Base-by-base conservation (phyloP, 139 green algal genomes). In the Chlamydomonas schloesseri region DNA sequence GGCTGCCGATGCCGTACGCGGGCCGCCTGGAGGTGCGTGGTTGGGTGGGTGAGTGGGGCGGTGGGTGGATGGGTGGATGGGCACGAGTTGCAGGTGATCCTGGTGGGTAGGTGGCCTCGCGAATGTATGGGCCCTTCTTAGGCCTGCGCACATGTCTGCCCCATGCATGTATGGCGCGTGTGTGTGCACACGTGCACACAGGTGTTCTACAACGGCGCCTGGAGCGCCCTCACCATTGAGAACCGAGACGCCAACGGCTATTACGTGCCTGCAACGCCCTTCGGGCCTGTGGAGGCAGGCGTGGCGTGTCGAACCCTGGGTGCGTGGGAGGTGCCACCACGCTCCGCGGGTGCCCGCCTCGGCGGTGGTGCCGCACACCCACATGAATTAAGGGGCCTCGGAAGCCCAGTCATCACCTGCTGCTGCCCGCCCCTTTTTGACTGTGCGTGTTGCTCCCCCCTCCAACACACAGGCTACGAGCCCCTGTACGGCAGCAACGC, bases 401-500 rank as follows among this genome's bases (percentile, higher is more conserved):
- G n/a, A n/a, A n/a, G n/a, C n/a, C n/a, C n/a, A n/a, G n/a, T n/a
- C n/a, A n/a, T n/a, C n/a, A n/a, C n/a, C n/a, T n/a, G n/a, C n/a
- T n/a, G n/a, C n/a, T n/a, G n/a, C n/a, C n/a, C n/a, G n/a, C n/a
- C n/a, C n/a, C n/a, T n/a, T n/a, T n/a, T n/a, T n/a, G n/a, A n/a
- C n/a, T n/a, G n/a, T n/a, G n/a, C n/a, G n/a, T n/a, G n/a, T n/a
- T n/a, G n/a, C n/a, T n/a, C n/a, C n/a, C n/a, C n/a, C n/a, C n/a
- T n/a, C n/a, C n/a, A n/a, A n/a, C n/a, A n/a, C 17, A 21, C 73
- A 80, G 73, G 73, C 18, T 80, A 60, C n/a, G 73, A 80, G 42
- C 73, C 73, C 20, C 31, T 80, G 73, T 80, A 80, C 73, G 29
- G 29, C 73, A 14, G 47, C 29, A 67, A 67, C 47, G 31, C 73